Conservation (phyloP, 257 asterid species). For the Solanum virginianum region DNA sequence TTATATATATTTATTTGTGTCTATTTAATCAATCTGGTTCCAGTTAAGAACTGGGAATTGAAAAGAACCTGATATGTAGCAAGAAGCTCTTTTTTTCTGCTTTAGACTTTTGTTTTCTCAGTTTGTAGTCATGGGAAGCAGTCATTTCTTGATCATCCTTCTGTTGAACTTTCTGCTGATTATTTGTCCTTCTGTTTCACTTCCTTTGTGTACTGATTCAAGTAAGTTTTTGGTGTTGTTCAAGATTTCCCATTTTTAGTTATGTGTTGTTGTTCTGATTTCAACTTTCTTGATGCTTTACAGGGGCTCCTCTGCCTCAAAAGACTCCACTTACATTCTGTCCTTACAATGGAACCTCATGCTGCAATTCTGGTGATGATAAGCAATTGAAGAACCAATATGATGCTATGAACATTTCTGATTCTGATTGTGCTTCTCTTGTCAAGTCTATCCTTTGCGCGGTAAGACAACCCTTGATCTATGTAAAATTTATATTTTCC, state of each 20-base stretch:
- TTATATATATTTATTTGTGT: background rate
- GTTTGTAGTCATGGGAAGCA: slow-evolving; percentile 22
- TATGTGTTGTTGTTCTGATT: background rate
- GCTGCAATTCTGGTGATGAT: slow-evolving; percentile 56
- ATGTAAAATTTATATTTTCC: background rate
- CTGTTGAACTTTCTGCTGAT: slow-evolving; percentile 36
- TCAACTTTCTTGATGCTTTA: background rate
- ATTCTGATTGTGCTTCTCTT: slow-evolving; percentile 59
- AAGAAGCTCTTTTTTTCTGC: background rate
- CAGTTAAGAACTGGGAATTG: background rate
- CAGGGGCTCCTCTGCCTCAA: slow-evolving; percentile 53
- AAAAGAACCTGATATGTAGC: background rate
- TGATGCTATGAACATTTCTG: slow-evolving; percentile 51
- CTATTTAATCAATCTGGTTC: background rate
- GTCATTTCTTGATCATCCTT: slow-evolving; percentile 13
- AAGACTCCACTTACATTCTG: slow-evolving; percentile 44
- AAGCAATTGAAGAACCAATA: slow-evolving; percentile 35
- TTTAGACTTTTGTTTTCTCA: background rate
- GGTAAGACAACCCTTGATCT: slow-evolving; percentile 22
- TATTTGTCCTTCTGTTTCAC: slow-evolving; percentile 35
- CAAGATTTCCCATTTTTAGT: slow-evolving; percentile 1
- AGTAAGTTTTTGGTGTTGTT: slow-evolving; percentile 25
- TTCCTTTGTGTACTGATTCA: slow-evolving; percentile 60
- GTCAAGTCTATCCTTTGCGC: slow-evolving; percentile 69
- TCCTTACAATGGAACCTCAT: slow-evolving; percentile 52